Conservation (phyloP, 1,284 basidiomycete genomes). For the Rhodotorula sp. region DNA sequence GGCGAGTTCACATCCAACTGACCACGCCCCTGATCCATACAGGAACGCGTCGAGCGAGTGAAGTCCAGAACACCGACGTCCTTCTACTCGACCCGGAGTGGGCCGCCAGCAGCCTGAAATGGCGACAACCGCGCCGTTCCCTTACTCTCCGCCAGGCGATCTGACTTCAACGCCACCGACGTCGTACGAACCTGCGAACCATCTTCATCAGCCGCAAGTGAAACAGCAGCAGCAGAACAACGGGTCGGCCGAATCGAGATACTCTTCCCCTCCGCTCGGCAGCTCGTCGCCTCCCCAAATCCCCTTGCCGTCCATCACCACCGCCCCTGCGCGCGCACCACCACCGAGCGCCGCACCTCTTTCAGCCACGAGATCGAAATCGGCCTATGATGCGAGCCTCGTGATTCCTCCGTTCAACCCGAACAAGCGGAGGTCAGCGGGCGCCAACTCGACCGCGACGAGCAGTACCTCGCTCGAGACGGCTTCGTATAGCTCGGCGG, state of each 20-base stretch:
- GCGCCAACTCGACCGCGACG: not conserved
- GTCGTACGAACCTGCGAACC: not conserved
- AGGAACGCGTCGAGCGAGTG: not conserved
- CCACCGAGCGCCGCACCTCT: not conserved
- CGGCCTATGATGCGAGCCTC: conserved; percentile 32
- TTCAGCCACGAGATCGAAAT: not conserved
- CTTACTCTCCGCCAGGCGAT: conserved; percentile 21
- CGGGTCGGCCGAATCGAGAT: conserved; percentile 1
- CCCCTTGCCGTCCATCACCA: no score
- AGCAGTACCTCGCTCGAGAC: no score
- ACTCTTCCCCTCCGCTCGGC: conserved; percentile 27
- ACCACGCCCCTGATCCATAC: no score
- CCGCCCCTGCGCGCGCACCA: not conserved
- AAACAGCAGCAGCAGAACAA: no score
- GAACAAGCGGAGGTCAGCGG: conserved; percentile 27
- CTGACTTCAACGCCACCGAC: not conserved
- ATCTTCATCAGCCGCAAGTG: no score
- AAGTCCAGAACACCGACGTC: no score
- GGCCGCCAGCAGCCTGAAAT: conserved; percentile 16
- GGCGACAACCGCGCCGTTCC: conserved; percentile 5
- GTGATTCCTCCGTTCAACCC: conserved; percentile 42
- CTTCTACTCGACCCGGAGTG: conserved; percentile 4
- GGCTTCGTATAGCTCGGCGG: not conserved
- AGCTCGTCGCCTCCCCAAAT: no score
- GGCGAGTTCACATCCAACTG: no score